Percentiles rank a stretch among this genome's conserved stretches.
Conservation (phyloP, 2,329 filamentous ascomycete genomes). For the Clonostachys sp. region DNA sequence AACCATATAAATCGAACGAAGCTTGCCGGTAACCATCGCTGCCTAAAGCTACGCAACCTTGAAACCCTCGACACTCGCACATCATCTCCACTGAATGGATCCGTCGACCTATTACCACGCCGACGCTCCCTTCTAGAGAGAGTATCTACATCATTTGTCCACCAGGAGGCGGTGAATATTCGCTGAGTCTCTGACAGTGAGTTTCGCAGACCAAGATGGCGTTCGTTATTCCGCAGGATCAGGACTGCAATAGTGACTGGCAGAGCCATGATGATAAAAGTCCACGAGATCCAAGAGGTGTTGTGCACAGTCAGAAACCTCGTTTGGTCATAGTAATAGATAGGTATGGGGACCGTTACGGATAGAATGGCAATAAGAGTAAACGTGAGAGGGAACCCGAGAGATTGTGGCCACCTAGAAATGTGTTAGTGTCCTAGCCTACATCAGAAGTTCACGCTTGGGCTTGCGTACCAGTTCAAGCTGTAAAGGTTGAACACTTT, state of each 20-base stretch:
- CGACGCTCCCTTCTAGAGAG: conserved; percentile 30
- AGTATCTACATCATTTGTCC: conserved; percentile 48
- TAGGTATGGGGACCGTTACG: conserved; percentile 51
- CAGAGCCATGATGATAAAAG: conserved; percentile 65
- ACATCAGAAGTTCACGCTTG: conserved; percentile 4
- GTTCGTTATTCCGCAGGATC: conserved; percentile 59
- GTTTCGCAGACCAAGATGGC: conserved; percentile 56
- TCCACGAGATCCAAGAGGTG: conserved; percentile 66
- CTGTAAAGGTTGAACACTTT: conserved; percentile 69
- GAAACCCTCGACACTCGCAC: conserved; percentile 8
- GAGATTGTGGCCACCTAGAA: conserved; percentile 52
- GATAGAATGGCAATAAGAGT: conserved; percentile 57
- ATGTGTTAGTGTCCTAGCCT: too few species aligned
- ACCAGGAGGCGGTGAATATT: conserved; percentile 63
- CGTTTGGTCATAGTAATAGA: conserved; percentile 50
- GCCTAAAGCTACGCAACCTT: conserved; percentile 31
- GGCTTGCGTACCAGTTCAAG: conserved; percentile 51
- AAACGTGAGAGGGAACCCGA: conserved; percentile 62
- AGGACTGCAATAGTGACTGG: conserved; percentile 62
- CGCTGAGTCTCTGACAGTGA: conserved; percentile 62
- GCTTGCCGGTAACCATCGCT: conserved; percentile 58
- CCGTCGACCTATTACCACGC: conserved; percentile 23
- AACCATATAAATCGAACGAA: conserved; percentile 69
- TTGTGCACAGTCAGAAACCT: conserved; percentile 56
- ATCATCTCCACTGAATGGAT: conserved; percentile 27